These are phyloP conservation scores for Penicillium turbatum DNA, from an alignment of 495 filamentous ascomycete genomes.

Conservation along the genomic window DNA sequence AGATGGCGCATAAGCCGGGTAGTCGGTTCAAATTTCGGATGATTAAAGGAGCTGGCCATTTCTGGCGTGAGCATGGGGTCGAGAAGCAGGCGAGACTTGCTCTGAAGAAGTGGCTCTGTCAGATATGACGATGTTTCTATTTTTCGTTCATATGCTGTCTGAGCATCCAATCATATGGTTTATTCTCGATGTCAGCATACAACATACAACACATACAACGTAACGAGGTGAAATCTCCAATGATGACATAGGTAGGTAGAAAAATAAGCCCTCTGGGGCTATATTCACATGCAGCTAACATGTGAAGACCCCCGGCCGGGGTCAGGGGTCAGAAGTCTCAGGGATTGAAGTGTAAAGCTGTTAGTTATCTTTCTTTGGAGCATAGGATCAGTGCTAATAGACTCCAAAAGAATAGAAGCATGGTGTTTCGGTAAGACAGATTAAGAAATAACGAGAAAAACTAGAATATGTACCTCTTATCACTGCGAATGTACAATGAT, in stretches of 20 bases:
- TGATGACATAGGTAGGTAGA: not conserved
- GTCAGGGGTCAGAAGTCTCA: not conserved
- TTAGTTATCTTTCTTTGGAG: not conserved
- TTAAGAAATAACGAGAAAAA: too few relatives aligned
- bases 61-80: conserved; percentile 71
- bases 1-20: conserved; percentile 38
- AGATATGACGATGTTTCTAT: conserved; percentile 8
- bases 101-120: conserved; percentile 42
- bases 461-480: too few relatives aligned
- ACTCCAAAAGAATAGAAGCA: too few relatives aligned
- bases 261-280: not conserved
- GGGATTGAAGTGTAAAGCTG: not conserved
- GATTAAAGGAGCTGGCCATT: conserved; percentile 71
- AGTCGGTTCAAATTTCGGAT: conserved; percentile 51
- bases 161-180: not conserved
- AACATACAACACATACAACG: too few relatives aligned
- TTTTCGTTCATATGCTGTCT: not conserved
- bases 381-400: not conserved
- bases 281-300: not conserved
- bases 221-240: not conserved
- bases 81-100: conserved; percentile 46
- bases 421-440: too few relatives aligned
- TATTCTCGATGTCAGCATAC: not conserved
- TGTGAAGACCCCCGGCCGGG: not conserved
- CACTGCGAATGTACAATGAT: too few relatives aligned